A percentile compares a stretch with the other conserved stretches of the same genome.
Evolutionary conservation across 2,329 filamentous ascomycete species (phyloP).

Genomic region (Alternaria sp.): DNA sequence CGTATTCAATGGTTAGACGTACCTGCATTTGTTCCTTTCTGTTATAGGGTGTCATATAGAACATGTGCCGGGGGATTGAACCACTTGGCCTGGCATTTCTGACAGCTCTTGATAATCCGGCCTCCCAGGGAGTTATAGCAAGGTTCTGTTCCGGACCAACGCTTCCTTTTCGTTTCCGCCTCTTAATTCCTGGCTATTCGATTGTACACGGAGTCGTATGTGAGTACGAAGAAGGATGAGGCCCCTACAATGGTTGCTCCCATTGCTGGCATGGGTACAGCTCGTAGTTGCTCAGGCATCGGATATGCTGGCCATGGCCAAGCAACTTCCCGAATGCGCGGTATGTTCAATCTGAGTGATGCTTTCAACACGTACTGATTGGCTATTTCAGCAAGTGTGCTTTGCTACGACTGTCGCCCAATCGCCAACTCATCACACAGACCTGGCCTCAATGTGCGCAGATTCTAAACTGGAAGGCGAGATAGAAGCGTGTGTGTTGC

Average conservation of each 20-base stretch:
- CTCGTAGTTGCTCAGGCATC: conserved; percentile 27
- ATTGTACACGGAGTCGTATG: conserved; percentile 1
- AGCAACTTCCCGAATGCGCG: conserved; percentile 30
- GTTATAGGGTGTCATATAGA: conserved; percentile 15
- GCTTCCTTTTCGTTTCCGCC: conserved; percentile 1
- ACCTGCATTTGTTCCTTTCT: conserved; percentile 13
- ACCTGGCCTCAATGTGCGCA: conserved; percentile 29
- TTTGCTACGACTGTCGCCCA: conserved; percentile 20
- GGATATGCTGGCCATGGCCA: conserved; percentile 20
- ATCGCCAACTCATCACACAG: conserved; percentile 21
- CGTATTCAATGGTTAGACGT: conserved; percentile 10
- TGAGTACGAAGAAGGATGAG: conserved; percentile 25
- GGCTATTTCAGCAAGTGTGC: conserved; percentile 24
- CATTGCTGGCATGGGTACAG: conserved; percentile 27
- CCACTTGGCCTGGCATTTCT: conserved; percentile 4
- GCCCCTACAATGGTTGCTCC: conserved; percentile 26
- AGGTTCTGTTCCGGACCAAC: conserved; percentile 5
- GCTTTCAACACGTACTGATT: conserved; percentile 8
- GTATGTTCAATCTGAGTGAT: conserved; percentile 21
- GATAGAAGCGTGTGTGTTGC: conserved; percentile 24
- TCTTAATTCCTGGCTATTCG: conserved; percentile 5
- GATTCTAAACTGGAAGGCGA: conserved; percentile 24
- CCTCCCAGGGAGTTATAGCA: conserved; percentile 4
- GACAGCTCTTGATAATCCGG: conserved; percentile 15
- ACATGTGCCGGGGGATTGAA: conserved; percentile 7